Evolutionary conservation across 2,329 filamentous ascomycete genomes (phyloP).

Genomic region (Hypoxylon sp.): DNA sequence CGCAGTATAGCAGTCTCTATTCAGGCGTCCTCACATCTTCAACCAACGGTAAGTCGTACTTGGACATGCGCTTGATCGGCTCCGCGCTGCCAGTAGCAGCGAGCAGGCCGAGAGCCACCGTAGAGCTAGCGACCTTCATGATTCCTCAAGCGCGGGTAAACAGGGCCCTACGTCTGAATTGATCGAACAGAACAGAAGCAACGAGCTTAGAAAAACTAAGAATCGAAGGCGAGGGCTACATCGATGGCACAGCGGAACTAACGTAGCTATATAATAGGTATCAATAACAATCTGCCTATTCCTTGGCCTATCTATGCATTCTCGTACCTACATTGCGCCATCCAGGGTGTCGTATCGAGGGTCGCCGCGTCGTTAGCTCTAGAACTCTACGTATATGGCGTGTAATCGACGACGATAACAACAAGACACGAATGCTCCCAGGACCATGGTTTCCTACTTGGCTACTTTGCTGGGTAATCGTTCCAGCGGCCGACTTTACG

Average conservation of each 20-base stretch:
- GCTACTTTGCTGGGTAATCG: background rate
- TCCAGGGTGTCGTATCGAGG: conserved; percentile 11
- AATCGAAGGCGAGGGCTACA: background rate
- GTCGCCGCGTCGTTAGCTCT: conserved; percentile 13
- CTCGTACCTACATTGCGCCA: conserved; percentile 1
- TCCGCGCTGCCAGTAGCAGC: conserved; percentile 41
- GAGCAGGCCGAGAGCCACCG: conserved; percentile 38
- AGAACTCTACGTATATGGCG: background rate
- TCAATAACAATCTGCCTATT: conserved; percentile 12
- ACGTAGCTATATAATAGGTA: background rate
- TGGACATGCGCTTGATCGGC: conserved; percentile 31
- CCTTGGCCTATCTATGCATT: background rate
- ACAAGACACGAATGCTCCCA: conserved; percentile 15
- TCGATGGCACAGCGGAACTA: background rate
- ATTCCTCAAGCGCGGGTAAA: background rate
- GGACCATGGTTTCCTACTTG: conserved; percentile 21
- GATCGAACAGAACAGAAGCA: background rate
- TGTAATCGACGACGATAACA: conserved; percentile 23
- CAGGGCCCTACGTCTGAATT: background rate
- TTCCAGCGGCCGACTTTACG: background rate
- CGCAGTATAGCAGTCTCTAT: background rate
- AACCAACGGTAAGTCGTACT: conserved; percentile 37
- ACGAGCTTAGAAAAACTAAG: background rate
- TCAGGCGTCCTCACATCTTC: conserved; percentile 40
- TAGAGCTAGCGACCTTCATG: conserved; percentile 41